Percentiles rank a stretch among this genome's conserved stretches.
Conservation (phyloP, 768 basidiomycete genomes). For the Cystoderma amianthinum region DNA sequence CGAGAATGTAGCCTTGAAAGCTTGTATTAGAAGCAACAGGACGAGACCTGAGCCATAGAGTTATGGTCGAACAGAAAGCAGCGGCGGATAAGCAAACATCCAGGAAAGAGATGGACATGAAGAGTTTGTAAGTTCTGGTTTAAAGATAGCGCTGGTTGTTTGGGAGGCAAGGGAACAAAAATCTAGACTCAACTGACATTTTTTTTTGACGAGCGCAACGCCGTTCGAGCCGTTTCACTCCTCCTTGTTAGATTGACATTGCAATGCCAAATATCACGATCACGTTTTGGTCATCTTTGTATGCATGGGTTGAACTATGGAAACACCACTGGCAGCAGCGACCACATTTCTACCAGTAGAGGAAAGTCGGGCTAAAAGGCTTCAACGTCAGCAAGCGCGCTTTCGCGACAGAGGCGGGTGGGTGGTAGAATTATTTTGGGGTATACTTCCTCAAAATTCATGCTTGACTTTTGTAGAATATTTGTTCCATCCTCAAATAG, state of each 20-base stretch:
- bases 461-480: slow-evolving; percentile 30
- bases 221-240: too few relatives aligned
- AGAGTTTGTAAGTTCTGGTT: background rate
- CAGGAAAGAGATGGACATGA: background rate
- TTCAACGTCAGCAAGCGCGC: slow-evolving; percentile 56
- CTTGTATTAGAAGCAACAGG: too few relatives aligned
- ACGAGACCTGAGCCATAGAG: too few relatives aligned
- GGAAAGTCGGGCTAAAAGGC: slow-evolving; percentile 54
- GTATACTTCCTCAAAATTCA: background rate
- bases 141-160: too few relatives aligned
- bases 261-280: slow-evolving; percentile 4
- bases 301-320: background rate
- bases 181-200: too few relatives aligned
- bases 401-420: slow-evolving; percentile 67
- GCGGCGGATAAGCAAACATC: background rate
- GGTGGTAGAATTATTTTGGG: slow-evolving; percentile 11
- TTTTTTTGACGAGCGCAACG: too few relatives aligned
- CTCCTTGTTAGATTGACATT: slow-evolving; percentile 4
- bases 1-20: slow-evolving; percentile 35
- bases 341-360: slow-evolving; percentile 27
- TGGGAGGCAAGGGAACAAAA: too few relatives aligned
- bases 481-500: slow-evolving; percentile 41
- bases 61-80: too few relatives aligned
- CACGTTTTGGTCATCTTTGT: slow-evolving; percentile 5
- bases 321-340: background rate